Percentiles rank a stretch among this genome's conserved stretches.
Conservation (phyloP, 179 eudicot species). For the Gypsophila paniculata region DNA sequence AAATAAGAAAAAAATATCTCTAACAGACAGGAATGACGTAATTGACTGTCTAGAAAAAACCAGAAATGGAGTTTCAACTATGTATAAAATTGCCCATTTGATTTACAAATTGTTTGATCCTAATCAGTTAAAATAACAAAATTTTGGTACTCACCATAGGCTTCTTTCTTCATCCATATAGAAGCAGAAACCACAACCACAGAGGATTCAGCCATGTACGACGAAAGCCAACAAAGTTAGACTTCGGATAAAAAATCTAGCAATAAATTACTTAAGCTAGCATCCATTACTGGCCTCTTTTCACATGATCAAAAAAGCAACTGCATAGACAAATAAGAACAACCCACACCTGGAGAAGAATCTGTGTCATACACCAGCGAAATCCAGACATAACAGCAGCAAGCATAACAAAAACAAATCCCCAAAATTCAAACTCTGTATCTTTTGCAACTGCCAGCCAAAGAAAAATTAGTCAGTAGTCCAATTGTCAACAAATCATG, state of each 20-base stretch:
- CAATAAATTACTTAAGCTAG: conserved; percentile 9
- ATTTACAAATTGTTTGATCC: background rate
- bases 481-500: background rate
- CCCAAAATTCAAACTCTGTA: conserved; percentile 94
- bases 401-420: conserved; percentile 96
- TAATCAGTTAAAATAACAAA: background rate
- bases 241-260: conserved; percentile 7
- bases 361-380: conserved; percentile 98
- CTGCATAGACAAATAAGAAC: conserved; percentile 10
- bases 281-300: background rate
- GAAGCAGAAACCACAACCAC: conserved; percentile 27
- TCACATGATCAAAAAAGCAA: background rate
- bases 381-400: conserved; percentile 99
- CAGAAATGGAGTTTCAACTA: background rate
- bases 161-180: conserved; percentile 65
- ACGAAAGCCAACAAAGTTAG: conserved; percentile 26
- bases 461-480: conserved; percentile 10
- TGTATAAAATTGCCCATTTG: background rate
- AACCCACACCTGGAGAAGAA: conserved; percentile 83
- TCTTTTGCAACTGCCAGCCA: conserved; percentile 71
- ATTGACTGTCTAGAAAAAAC: background rate
- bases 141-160: conserved; percentile 62
- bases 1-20: background rate
- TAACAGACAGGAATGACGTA: background rate
- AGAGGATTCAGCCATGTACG: conserved; percentile 22